Conservation (phyloP, 2,329 filamentous ascomycete genomes). For the Calonectria hawksworthii region DNA sequence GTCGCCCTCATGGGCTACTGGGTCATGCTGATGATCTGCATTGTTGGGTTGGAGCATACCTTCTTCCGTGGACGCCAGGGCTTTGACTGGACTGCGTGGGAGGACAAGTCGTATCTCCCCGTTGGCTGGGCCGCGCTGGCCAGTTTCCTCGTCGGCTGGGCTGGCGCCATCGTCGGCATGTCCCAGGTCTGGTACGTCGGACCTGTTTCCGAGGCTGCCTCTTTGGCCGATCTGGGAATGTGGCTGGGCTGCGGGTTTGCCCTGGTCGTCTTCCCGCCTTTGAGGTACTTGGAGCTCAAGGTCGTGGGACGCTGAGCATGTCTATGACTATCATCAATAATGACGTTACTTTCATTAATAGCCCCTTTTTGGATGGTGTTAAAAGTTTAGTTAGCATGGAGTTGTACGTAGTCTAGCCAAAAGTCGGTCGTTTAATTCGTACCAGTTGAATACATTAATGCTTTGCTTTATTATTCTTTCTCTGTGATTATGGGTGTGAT, state of each 20-base stretch:
- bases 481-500: too few relatives aligned
- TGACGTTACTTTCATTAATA: not conserved
- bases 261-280: slow-evolving; percentile 57
- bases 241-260: slow-evolving; percentile 76
- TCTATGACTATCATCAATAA: not conserved
- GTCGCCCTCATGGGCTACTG: slow-evolving; percentile 68
- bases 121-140: slow-evolving; percentile 59
- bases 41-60: slow-evolving; percentile 61
- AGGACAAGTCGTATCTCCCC: slow-evolving; percentile 59
- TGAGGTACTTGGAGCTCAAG: slow-evolving; percentile 48
- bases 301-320: slow-evolving; percentile 39
- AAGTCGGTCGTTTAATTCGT: not conserved
- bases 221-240: slow-evolving; percentile 62
- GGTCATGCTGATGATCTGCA: slow-evolving; percentile 65
- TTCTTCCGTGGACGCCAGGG: slow-evolving; percentile 57
- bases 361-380: not conserved
- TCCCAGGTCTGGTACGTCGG: slow-evolving; percentile 71
- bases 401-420: not conserved
- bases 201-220: slow-evolving; percentile 68
- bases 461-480: not conserved
- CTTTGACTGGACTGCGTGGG: slow-evolving; percentile 62
- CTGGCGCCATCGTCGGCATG: slow-evolving; percentile 70
- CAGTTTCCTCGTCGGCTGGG: slow-evolving; percentile 61
- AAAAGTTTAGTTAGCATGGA: not conserved
- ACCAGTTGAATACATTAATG: not conserved